Evolutionary conservation across 257 asterid species (phyloP).

Genomic region (Datura wrightii): DNA sequence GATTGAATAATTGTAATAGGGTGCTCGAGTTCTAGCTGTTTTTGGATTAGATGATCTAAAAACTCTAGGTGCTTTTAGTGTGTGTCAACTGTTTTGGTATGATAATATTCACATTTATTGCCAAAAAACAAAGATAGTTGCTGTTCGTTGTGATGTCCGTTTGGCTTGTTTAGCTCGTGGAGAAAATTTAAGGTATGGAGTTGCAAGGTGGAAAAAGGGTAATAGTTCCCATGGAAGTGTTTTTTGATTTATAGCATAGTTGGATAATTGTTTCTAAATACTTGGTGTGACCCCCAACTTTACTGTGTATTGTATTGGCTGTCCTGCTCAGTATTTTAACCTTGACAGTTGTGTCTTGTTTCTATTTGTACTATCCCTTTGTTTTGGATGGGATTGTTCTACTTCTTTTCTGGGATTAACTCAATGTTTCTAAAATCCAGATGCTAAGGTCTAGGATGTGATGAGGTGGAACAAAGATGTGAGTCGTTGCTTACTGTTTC

Average conservation of each 20-base stretch:
- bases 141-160: not conserved
- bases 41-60: too few relatives aligned
- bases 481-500: constrained; percentile 41
- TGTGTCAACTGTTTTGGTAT: too few relatives aligned
- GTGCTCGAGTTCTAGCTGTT: too few relatives aligned
- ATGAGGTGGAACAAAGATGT: constrained; percentile 55
- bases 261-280: not conserved
- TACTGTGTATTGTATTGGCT: not conserved
- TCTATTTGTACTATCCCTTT: not conserved
- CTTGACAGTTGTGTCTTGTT: not conserved
- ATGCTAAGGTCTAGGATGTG: constrained; percentile 27
- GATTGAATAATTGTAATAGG: too few relatives aligned
- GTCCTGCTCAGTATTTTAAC: not conserved
- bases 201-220: constrained; percentile 1
- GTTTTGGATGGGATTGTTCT: not conserved
- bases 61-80: too few relatives aligned
- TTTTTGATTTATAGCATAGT: not conserved
- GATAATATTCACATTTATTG: too few relatives aligned
- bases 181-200: not conserved
- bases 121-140: not conserved
- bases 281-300: not conserved
- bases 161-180: not conserved
- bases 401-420: constrained; percentile 5
- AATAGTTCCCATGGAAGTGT: not conserved
- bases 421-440: constrained; percentile 20